phyloP scores from a whole-genome alignment of 495 filamentous ascomycete genomes.

The Apodospora peruviana region DNA sequence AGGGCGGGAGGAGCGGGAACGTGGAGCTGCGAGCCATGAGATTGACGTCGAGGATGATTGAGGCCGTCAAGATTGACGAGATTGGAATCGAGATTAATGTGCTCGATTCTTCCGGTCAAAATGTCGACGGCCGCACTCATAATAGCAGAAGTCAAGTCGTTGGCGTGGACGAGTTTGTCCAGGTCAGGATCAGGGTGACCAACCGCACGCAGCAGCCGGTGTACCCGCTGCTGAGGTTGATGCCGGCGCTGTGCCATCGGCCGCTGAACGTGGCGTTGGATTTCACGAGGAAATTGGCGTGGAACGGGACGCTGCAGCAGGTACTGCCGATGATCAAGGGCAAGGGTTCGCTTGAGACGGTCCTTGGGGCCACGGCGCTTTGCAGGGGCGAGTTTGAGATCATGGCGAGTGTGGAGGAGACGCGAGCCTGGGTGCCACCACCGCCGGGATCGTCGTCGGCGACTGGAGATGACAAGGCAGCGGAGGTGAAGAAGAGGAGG shows the following conservation, averaged over 20 bases:
- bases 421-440: slow-evolving; percentile 34
- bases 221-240: slow-evolving; percentile 66
- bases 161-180: slow-evolving; percentile 65
- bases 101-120: slow-evolving; percentile 19
- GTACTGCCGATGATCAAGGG: slow-evolving; percentile 55
- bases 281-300: slow-evolving; percentile 70
- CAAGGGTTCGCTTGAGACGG: slow-evolving; percentile 48
- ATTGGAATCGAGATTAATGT: slow-evolving; percentile 61
- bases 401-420: slow-evolving; percentile 75
- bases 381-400: slow-evolving; percentile 81
- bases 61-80: slow-evolving; percentile 77
- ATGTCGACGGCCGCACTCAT: slow-evolving; percentile 1
- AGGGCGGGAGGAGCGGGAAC: slow-evolving; percentile 53
- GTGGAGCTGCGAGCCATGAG: slow-evolving; percentile 72
- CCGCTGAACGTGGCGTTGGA: slow-evolving; percentile 72
- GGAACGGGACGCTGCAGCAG: slow-evolving; percentile 79
- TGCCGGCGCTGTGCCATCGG: slow-evolving; percentile 70
- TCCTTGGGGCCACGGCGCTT: slow-evolving; percentile 63
- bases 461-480: too few relatives aligned
- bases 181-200: slow-evolving; percentile 58
- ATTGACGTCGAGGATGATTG: slow-evolving; percentile 72
- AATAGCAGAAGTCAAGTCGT: slow-evolving; percentile 27
- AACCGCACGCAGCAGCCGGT: slow-evolving; percentile 69
- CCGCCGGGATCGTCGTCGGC: too few relatives aligned
- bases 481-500: background rate